Evolutionary conservation across 352 stramenopile species (phyloP).

Genomic region (Elongisporangium undulatum): DNA sequence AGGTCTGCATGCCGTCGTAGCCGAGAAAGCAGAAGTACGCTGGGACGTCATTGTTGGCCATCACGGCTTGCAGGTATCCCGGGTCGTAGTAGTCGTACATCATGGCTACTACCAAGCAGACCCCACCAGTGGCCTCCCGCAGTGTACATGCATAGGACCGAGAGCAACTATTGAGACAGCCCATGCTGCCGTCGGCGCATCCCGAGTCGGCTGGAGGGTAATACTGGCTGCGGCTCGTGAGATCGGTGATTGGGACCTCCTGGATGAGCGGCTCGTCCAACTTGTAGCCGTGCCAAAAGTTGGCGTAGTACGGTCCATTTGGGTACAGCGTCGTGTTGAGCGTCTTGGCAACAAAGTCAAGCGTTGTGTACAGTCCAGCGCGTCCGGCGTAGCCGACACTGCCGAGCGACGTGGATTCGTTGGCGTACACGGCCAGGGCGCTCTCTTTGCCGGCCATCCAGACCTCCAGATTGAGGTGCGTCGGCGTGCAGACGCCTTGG

Average conservation of each 20-base stretch:
- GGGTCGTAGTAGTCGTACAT: slow-evolving; percentile 40
- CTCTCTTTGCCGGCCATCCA: slow-evolving; percentile 33
- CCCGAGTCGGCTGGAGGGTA: slow-evolving; percentile 19
- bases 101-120: slow-evolving; percentile 43
- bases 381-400: slow-evolving; percentile 33
- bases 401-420: slow-evolving; percentile 38
- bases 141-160: slow-evolving; percentile 35
- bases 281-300: slow-evolving; percentile 54
- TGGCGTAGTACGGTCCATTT: slow-evolving; percentile 20
- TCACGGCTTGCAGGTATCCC: slow-evolving; percentile 36
- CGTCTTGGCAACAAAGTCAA: slow-evolving; percentile 21
- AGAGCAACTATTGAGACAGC: slow-evolving; percentile 43
- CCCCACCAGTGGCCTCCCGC: slow-evolving; percentile 18
- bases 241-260: slow-evolving; percentile 11
- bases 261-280: slow-evolving; percentile 29
- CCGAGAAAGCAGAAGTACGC: slow-evolving; percentile 67
- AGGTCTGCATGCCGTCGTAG: slow-evolving; percentile 27
- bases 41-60: slow-evolving; percentile 43
- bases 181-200: slow-evolving; percentile 32
- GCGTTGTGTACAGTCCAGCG: slow-evolving; percentile 43
- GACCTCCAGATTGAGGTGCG: slow-evolving; percentile 53
- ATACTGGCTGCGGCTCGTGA: slow-evolving; percentile 24
- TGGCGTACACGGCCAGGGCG: slow-evolving; percentile 31
- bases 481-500: slow-evolving; percentile 36
- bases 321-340: slow-evolving; percentile 8